Conservation (phyloP, 2,329 filamentous ascomycete genomes). For the Paraconiothyrium sp. region DNA sequence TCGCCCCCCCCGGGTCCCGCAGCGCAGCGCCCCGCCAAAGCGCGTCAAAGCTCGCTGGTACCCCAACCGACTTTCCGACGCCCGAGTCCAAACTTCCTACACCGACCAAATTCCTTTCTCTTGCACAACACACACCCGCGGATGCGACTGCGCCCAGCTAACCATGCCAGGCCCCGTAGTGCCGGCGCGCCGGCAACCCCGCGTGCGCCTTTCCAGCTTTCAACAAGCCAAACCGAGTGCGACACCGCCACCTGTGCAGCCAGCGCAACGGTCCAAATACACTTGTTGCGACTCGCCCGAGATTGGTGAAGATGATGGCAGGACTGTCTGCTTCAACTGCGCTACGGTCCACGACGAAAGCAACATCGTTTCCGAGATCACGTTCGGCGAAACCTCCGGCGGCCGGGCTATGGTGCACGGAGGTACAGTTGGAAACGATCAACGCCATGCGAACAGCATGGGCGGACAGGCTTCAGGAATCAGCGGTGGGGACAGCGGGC, state of each 20-base stretch:
- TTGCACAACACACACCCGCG: slow-evolving; percentile 1
- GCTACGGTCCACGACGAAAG: slow-evolving; percentile 84
- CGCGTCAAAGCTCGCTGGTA: slow-evolving; percentile 3
- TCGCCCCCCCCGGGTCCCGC: slow-evolving; percentile 2
- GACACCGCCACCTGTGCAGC: slow-evolving; percentile 27
- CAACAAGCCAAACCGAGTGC: slow-evolving; percentile 29
- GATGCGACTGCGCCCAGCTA: slow-evolving; percentile 13
- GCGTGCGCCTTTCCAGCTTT: slow-evolving; percentile 28
- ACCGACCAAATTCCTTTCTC: slow-evolving; percentile 4
- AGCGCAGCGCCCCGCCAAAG: slow-evolving; percentile 5
- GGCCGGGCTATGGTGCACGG: slow-evolving; percentile 92
- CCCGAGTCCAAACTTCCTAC: slow-evolving; percentile 8
- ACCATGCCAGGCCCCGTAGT: slow-evolving; percentile 31
- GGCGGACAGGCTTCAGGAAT: slow-evolving; percentile 58
- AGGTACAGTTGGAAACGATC: slow-evolving; percentile 84
- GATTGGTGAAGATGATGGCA: slow-evolving; percentile 34
- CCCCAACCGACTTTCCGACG: slow-evolving; percentile 4
- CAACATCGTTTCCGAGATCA: slow-evolving; percentile 91
- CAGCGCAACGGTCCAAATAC: slow-evolving; percentile 15
- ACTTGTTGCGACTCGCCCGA: slow-evolving; percentile 43
- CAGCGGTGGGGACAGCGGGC: slow-evolving; percentile 64
- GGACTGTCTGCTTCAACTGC: slow-evolving; percentile 74
- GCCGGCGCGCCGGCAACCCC: slow-evolving; percentile 29
- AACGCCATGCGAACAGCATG: slow-evolving; percentile 76
- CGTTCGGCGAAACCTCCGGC: slow-evolving; percentile 85